Evolutionary conservation across 441 rosid genomes (phyloP).

Genomic region (Francoa sonchifolia): DNA sequence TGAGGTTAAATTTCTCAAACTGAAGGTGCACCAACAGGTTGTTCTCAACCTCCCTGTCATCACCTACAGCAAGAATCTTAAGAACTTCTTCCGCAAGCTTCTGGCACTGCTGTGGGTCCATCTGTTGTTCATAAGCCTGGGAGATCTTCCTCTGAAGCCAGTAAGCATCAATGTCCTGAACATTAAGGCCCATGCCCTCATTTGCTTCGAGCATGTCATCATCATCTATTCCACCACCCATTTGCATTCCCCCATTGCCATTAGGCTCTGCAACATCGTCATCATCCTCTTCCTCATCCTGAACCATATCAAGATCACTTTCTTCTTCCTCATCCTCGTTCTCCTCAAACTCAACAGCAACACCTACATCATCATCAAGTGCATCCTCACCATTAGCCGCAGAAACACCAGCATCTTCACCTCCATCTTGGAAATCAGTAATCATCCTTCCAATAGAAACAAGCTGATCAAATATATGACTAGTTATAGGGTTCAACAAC

Average conservation of each 20-base stretch:
- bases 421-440: slow-evolving; percentile 69
- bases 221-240: slow-evolving; percentile 73
- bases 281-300: slow-evolving; percentile 69
- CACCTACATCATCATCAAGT: slow-evolving; percentile 83
- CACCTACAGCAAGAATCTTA: slow-evolving; percentile 69
- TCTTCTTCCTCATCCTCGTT: slow-evolving; percentile 84
- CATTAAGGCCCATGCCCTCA: slow-evolving; percentile 66
- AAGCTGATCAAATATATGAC: slow-evolving; percentile 55
- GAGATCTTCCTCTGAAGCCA: slow-evolving; percentile 95
- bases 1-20: slow-evolving; percentile 58
- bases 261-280: slow-evolving; percentile 48
- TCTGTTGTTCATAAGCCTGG: neutral
- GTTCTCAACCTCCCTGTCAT: slow-evolving; percentile 67
- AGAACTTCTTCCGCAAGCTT: slow-evolving; percentile 69
- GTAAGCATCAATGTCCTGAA: slow-evolving; percentile 89
- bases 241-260: slow-evolving; percentile 62
- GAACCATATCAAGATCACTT: slow-evolving; percentile 68
- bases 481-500: slow-evolving; percentile 42
- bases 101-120: neutral
- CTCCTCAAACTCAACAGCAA: slow-evolving; percentile 88
- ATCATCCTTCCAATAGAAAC: slow-evolving; percentile 68
- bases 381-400: slow-evolving; percentile 52
- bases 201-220: slow-evolving; percentile 54
- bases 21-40: slow-evolving; percentile 51
- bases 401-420: slow-evolving; percentile 38